Evolutionary conservation across 371 early-diverging fungal species (phyloP), one percentile per base, ranked within the genome.

Genomic region (Globomyces sp.): DNA sequence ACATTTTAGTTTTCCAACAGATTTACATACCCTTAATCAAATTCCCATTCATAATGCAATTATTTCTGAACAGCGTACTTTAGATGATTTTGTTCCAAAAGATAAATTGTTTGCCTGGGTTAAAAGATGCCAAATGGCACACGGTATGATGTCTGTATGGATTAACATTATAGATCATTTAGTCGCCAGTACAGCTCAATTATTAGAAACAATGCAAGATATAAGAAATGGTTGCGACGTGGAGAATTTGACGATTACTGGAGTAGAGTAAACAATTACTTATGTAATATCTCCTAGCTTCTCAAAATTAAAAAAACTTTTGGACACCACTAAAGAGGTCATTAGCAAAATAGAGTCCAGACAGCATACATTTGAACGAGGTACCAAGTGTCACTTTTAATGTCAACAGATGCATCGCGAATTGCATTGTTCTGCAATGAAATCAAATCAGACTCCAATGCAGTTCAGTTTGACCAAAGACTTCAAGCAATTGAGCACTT

Each of bases 401-500:
- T 10, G 5, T 10, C 9, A 37, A 4, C 0, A 69, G 73, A 73
- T 57, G 39, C 65, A 10, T 8, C 59, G 2, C 40, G 63, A 57
- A 68, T 73, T 4, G 71, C 69, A 37, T 63, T 47, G 40, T 37
- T 61, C 6, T 46, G 69, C 11, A 37, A 45, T 1, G 75, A 78
- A 37, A 47, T 69, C 3, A 9, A 11, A 9, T 37, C 55, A 6
- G 24, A 41, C 37, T 43, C 64, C 1, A 67, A 74, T 39, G 65
- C 71, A 45, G 66, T 77, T 9, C 24, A 24, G 24, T 24, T 24
- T 24, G 72, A 69, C 24, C 78, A 84, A 10, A 80, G 74, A 2
- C 67, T 88, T 2, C 83, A 84, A 24, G 83, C 89, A 0, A 76
- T 91, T 34, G 73, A 80, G 9, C 85, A 85, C 49, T 74, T 91